Evolutionary conservation across 495 filamentous ascomycete species (phyloP), one percentile per base, ranked within the genome.

Genomic region (Aspergillus steynii): DNA sequence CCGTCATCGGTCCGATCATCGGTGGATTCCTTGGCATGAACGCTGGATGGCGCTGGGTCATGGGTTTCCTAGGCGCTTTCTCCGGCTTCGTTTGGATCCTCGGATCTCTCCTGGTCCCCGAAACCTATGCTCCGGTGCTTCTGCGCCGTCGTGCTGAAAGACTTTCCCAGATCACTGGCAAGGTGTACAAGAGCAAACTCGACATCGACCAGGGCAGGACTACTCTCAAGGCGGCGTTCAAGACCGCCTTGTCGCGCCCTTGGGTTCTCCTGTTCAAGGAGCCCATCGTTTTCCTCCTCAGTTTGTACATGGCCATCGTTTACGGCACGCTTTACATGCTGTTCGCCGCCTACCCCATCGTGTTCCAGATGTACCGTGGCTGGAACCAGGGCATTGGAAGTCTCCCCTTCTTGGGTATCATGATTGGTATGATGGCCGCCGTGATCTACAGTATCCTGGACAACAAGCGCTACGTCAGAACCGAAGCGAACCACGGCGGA

Each of bases 281-380:
- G 64, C 85, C 87, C 9, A 88, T 92, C 60, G 83, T 86, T 46
- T 79, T 87, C 63, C 69, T 88, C 32, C 81, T 89, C 20, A 87
- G 85, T 14, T 62, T 91, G 4, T 94, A 93, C 71, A 85, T 93
- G 75, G 85, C 89, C 47, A 84, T 92, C 59, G 77, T 86, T 9
- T 93, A 92, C 67, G 87, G 90, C 10, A 87, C 90, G 29, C 72
- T 94, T 12, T 96, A 95, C 73, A 85, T 96, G 61, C 82, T 95
- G 64, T 96, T 97, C 74, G 86, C 91, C 31, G 90, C 90, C 27
- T 82, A 81, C 69, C 93, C 93, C 5, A 88, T 96, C 57, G 87
- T 96, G 55, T 96, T 91, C 74, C 78, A 84, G 29, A 69, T 85
- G 29, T 67, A 86, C 58, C 89, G 92, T 32, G 86, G 86, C 64